Percentiles rank a stretch among this genome's conserved stretches.
Conservation (phyloP, 768 basidiomycete genomes). For the Russula abietina region DNA sequence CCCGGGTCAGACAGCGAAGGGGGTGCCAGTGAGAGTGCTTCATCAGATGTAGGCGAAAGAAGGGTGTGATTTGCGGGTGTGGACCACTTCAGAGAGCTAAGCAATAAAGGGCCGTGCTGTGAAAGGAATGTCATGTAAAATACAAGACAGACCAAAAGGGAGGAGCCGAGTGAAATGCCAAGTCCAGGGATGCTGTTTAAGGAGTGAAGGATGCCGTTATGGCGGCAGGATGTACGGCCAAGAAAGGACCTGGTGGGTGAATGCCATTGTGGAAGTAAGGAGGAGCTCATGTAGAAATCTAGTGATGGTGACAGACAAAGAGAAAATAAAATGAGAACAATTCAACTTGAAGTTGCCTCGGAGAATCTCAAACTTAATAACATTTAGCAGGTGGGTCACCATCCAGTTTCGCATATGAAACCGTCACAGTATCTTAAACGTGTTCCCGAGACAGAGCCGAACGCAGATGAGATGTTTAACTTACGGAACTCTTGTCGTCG, state of each 20-base stretch:
- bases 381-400: background rate
- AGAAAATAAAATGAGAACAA: no score
- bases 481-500: background rate
- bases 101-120: background rate
- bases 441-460: background rate
- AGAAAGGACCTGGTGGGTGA: background rate
- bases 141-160: constrained; percentile 1
- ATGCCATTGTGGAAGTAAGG: background rate
- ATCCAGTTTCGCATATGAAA: background rate
- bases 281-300: background rate
- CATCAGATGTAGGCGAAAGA: background rate
- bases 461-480: background rate
- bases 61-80: no score
- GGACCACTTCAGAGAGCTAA: background rate
- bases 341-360: no score
- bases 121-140: constrained; percentile 7
- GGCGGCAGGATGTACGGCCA: background rate
- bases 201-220: background rate
- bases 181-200: background rate
- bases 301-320: background rate
- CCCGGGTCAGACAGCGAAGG: background rate
- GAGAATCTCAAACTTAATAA: no score
- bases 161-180: constrained; percentile 4
- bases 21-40: background rate
- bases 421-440: background rate